Evolutionary conservation across 2,329 filamentous ascomycete species (phyloP).

Genomic region (Immersiporthe knoxdaviesiana): DNA sequence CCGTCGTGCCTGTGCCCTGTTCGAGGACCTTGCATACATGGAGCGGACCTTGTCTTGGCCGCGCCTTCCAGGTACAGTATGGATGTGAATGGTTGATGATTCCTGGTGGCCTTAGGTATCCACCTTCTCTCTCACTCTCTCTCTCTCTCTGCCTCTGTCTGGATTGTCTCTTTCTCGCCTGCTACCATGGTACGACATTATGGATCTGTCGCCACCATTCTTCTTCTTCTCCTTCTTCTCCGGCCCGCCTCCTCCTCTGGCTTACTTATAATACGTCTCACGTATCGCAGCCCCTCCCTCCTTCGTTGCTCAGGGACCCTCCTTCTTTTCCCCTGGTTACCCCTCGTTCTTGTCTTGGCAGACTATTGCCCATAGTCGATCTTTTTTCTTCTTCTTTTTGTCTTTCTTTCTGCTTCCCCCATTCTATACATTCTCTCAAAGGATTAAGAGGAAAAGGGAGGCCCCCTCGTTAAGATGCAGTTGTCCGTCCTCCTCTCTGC

Average conservation of each 20-base stretch:
- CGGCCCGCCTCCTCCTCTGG: neutral
- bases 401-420: neutral
- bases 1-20: slow-evolving; percentile 2
- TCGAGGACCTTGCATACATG: neutral
- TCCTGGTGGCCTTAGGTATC: neutral
- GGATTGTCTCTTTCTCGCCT: too few species aligned
- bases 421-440: too few species aligned
- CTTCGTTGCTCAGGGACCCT: slow-evolving; percentile 3
- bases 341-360: slow-evolving; percentile 6
- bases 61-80: slow-evolving; percentile 13
- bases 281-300: neutral
- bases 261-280: slow-evolving; percentile 2
- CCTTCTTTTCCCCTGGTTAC: neutral
- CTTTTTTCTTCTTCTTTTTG: too few species aligned
- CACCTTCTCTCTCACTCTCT: neutral
- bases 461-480: slow-evolving; percentile 15
- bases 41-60: slow-evolving; percentile 4
- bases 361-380: neutral
- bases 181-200: too few species aligned
- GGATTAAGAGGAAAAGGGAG: neutral
- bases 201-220: neutral
- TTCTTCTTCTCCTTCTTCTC: neutral
- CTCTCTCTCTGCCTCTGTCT: too few species aligned
- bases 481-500: slow-evolving; percentile 18
- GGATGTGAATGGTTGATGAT: slow-evolving; percentile 1